phyloP scores from a whole-genome alignment of 2,329 filamentous ascomycete species.

The Trichoderma sp. region DNA sequence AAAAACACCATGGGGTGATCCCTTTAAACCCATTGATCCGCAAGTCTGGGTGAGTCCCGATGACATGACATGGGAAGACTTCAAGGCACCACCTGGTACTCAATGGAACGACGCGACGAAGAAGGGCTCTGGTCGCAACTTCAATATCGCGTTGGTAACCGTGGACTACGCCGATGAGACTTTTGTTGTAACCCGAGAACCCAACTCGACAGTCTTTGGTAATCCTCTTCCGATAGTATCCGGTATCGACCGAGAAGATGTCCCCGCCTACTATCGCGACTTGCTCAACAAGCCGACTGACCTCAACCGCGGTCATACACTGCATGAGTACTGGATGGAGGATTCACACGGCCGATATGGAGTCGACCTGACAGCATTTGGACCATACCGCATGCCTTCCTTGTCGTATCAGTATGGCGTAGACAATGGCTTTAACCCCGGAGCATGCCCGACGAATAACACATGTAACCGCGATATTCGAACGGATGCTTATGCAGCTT shows the following conservation, averaged over 20 bases:
- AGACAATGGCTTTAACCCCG: slow-evolving; percentile 47
- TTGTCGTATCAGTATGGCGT: slow-evolving; percentile 51
- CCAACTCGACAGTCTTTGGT: slow-evolving; percentile 48
- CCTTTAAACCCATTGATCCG: slow-evolving; percentile 49
- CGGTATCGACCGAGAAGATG: slow-evolving; percentile 43
- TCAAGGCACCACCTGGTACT: slow-evolving; percentile 45
- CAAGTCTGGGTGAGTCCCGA: slow-evolving; percentile 54
- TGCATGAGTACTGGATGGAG: slow-evolving; percentile 59
- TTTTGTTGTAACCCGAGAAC: slow-evolving; percentile 47
- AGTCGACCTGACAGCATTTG: slow-evolving; percentile 52
- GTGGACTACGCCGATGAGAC: slow-evolving; percentile 51
- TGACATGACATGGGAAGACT: slow-evolving; percentile 54
- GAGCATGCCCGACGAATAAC: slow-evolving; percentile 43
- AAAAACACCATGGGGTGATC: slow-evolving; percentile 29
- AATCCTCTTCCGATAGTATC: slow-evolving; percentile 47
- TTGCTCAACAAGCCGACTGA: slow-evolving; percentile 50
- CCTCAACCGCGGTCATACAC: slow-evolving; percentile 50
- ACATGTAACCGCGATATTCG: slow-evolving; percentile 48
- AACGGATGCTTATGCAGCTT: slow-evolving; percentile 48
- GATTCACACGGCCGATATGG: slow-evolving; percentile 53
- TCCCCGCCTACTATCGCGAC: slow-evolving; percentile 50
- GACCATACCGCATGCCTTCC: slow-evolving; percentile 49
- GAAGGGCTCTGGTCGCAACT: slow-evolving; percentile 49
- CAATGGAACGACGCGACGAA: slow-evolving; percentile 46
- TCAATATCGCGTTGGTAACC: slow-evolving; percentile 54